These are phyloP conservation scores for Xylaria polymorpha DNA, from an alignment of 2,329 filamentous ascomycete genomes.

Conservation along the genomic window DNA sequence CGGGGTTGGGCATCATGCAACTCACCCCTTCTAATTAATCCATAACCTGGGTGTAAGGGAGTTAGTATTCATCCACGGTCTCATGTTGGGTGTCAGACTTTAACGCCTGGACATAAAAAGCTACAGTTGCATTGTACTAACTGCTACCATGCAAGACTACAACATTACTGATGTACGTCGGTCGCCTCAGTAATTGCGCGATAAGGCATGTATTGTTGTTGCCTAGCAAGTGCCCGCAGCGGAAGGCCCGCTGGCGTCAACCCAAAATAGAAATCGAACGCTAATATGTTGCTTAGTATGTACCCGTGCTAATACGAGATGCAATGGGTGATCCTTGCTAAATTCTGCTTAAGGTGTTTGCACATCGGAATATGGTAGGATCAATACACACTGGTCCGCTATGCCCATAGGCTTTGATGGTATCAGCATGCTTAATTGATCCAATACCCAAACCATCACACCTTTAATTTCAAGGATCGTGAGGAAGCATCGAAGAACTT, in stretches of 20 bases:
- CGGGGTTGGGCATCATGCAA: too few species aligned
- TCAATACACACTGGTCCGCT: too few species aligned
- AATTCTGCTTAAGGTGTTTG: too few species aligned
- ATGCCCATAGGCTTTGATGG: too few species aligned
- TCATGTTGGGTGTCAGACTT: background rate
- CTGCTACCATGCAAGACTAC: background rate
- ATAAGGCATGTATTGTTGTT: conserved; percentile 14
- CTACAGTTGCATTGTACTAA: background rate
- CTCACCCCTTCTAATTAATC: too few species aligned
- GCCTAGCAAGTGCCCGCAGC: conserved; percentile 14
- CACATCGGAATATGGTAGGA: too few species aligned
- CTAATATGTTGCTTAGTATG: background rate
- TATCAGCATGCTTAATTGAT: too few species aligned
- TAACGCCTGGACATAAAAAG: background rate
- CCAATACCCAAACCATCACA: too few species aligned
- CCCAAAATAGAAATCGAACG: conserved; percentile 6
- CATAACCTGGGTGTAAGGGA: background rate
- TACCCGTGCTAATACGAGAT: background rate
- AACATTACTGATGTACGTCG: background rate
- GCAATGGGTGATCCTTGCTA: too few species aligned
- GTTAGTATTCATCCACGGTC: background rate
- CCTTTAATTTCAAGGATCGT: too few species aligned
- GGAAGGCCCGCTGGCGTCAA: conserved; percentile 7
- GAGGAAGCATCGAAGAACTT: too few species aligned
- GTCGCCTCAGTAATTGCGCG: background rate